Percentiles rank a stretch among this genome's conserved stretches.
These are phyloP conservation scores for Kwoniella mangroviensis DNA, from an alignment of 768 basidiomycete genomes.

Conservation along the genomic window DNA sequence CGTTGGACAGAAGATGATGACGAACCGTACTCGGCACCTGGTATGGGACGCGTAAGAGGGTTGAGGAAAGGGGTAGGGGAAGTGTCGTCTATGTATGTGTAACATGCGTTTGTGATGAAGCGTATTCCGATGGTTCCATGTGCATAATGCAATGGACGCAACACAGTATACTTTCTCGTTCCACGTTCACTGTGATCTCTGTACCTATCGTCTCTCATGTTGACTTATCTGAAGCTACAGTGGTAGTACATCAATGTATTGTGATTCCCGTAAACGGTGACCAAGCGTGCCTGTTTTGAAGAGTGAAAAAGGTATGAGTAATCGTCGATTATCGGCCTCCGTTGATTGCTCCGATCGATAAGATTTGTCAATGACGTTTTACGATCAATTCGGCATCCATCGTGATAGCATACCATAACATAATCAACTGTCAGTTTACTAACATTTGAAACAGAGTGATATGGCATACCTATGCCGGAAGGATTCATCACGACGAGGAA, in stretches of 20 bases:
- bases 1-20: slow-evolving; percentile 43
- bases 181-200: too few species aligned
- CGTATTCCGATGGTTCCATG: too few species aligned
- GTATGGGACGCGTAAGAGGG: slow-evolving; percentile 34
- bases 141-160: background rate
- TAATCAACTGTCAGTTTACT: background rate
- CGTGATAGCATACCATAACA: background rate
- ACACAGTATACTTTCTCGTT: too few species aligned
- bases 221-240: too few species aligned
- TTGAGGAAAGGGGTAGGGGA: slow-evolving; percentile 15
- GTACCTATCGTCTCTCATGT: too few species aligned
- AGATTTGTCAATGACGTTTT: slow-evolving; percentile 11
- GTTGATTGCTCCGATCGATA: slow-evolving; percentile 20
- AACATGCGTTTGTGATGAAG: background rate
- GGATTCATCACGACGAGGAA: background rate
- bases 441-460: background rate
- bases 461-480: background rate
- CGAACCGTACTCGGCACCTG: slow-evolving; percentile 37
- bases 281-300: background rate
- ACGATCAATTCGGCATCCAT: background rate
- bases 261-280: background rate
- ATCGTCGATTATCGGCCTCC: slow-evolving; percentile 1
- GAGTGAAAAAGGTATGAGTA: background rate
- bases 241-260: too few species aligned
- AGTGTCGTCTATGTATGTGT: slow-evolving; percentile 23